Conservation (phyloP, 2,329 filamentous ascomycete species). For the Claviceps monticola region DNA sequence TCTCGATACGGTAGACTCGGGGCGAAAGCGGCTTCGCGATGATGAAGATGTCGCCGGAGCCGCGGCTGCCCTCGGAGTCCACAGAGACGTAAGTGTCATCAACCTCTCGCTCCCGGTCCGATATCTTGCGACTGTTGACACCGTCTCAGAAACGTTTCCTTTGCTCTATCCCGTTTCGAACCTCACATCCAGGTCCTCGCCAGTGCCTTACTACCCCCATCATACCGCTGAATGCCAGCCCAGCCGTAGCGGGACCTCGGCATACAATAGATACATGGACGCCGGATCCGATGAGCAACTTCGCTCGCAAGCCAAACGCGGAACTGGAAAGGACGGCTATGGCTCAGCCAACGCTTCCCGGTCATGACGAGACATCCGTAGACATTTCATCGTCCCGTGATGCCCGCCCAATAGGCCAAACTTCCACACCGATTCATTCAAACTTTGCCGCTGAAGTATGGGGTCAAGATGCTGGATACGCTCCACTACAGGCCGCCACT, state of each 20-base stretch:
- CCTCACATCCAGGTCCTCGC: slow-evolving; percentile 23
- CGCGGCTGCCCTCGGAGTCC: slow-evolving; percentile 32
- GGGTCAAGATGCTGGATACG: slow-evolving; percentile 34
- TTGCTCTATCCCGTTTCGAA: slow-evolving; percentile 35
- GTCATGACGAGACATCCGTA: slow-evolving; percentile 9
- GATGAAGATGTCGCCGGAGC: slow-evolving; percentile 27
- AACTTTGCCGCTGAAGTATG: slow-evolving; percentile 41
- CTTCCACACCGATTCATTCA: slow-evolving; percentile 47
- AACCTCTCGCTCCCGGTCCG: neutral
- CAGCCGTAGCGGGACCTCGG: slow-evolving; percentile 21
- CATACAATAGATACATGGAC: slow-evolving; percentile 21
- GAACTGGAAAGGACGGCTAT: slow-evolving; percentile 39
- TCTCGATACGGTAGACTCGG: slow-evolving; percentile 20
- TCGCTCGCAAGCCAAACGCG: slow-evolving; percentile 16
- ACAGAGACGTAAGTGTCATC: slow-evolving; percentile 31
- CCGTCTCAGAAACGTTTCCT: slow-evolving; percentile 37
- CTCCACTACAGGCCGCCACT: slow-evolving; percentile 19
- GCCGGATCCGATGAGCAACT: slow-evolving; percentile 11
- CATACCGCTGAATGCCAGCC: slow-evolving; percentile 26
- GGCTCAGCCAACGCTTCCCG: slow-evolving; percentile 6
- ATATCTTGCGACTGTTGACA: slow-evolving; percentile 9
- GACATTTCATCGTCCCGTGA: neutral
- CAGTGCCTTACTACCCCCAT: slow-evolving; percentile 20
- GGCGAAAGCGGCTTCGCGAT: slow-evolving; percentile 32
- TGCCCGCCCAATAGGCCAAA: slow-evolving; percentile 25